A percentile compares a stretch with the other conserved stretches of the same genome.
These are phyloP conservation scores for Pseudomicrostroma phylloplanum DNA, from an alignment of 1,284 basidiomycete genomes.

Conservation along the genomic window DNA sequence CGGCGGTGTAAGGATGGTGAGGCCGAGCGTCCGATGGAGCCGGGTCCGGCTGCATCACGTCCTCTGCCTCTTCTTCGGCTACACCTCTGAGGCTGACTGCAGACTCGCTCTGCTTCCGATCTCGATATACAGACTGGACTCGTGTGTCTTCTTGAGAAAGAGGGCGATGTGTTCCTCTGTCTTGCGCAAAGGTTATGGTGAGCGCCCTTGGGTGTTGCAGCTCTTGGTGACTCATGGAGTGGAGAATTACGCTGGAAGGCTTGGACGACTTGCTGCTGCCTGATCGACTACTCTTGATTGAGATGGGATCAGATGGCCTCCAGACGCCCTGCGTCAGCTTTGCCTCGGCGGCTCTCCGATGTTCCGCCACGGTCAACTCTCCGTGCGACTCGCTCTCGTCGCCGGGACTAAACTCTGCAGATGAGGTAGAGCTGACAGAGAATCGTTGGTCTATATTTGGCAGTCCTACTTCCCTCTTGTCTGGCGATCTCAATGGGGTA, in stretches of 20 bases:
- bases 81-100: conserved; percentile 38
- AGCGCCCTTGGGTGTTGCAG: background rate
- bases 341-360: conserved; percentile 3
- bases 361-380: background rate
- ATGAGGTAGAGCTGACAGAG: conserved; percentile 15
- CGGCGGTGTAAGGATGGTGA: too few relatives aligned
- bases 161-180: background rate
- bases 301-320: too few relatives aligned
- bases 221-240: background rate
- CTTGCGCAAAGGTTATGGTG: background rate
- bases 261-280: too few relatives aligned
- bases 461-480: background rate
- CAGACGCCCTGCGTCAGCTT: background rate
- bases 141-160: conserved; percentile 23
- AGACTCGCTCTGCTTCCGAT: conserved; percentile 41
- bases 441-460: background rate
- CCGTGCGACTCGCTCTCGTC: too few relatives aligned
- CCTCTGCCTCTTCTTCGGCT: conserved; percentile 33
- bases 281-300: too few relatives aligned
- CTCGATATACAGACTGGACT: conserved; percentile 27
- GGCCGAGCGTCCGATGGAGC: background rate
- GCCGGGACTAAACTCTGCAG: too few relatives aligned
- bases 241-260: too few relatives aligned
- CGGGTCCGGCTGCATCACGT: conserved; percentile 7
- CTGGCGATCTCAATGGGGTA: background rate